Evolutionary conservation across 73 alveolate species (phyloP).

Genomic region (Uronychia setigera): DNA sequence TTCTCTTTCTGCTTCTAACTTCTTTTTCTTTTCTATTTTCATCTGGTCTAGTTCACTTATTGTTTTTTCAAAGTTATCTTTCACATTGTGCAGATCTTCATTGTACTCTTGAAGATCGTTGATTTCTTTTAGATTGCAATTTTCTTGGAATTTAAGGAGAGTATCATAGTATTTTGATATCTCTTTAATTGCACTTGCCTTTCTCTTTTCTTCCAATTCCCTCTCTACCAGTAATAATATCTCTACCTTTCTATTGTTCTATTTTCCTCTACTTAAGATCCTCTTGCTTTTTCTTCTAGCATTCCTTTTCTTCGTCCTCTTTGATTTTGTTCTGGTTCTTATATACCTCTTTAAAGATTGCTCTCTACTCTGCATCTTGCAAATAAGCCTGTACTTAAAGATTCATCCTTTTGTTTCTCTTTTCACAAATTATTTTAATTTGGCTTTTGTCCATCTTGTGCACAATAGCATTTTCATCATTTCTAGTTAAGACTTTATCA

Average conservation of each 20-base stretch:
- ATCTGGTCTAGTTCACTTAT: not conserved
- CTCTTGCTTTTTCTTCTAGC: not conserved
- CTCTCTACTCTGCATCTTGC: slow-evolving; percentile 16
- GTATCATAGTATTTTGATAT: not conserved
- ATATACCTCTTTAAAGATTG: slow-evolving; percentile 51
- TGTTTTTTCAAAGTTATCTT: not conserved
- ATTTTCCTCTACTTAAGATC: slow-evolving; percentile 1
- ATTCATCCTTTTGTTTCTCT: not conserved
- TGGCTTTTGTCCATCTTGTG: not conserved
- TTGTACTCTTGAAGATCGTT: not conserved
- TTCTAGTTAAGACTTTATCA: not conserved
- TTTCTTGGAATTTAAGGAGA: not conserved
- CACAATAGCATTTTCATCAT: not conserved
- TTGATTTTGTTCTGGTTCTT: slow-evolving; percentile 32
- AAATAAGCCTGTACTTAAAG: not conserved
- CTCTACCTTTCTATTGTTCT: not conserved
- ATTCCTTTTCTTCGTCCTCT: slow-evolving; percentile 34
- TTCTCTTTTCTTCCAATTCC: not conserved
- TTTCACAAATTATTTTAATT: not conserved
- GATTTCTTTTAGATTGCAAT: slow-evolving; percentile 2
- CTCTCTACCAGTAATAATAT: not conserved
- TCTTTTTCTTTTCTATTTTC: not conserved
- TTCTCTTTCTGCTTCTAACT: not conserved
- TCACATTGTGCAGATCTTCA: not conserved
- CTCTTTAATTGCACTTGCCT: not conserved